A percentile compares a stretch with the other conserved stretches of the same genome.
Conservation (phyloP, 257 asterid genomes). For the Plantago elongata region DNA sequence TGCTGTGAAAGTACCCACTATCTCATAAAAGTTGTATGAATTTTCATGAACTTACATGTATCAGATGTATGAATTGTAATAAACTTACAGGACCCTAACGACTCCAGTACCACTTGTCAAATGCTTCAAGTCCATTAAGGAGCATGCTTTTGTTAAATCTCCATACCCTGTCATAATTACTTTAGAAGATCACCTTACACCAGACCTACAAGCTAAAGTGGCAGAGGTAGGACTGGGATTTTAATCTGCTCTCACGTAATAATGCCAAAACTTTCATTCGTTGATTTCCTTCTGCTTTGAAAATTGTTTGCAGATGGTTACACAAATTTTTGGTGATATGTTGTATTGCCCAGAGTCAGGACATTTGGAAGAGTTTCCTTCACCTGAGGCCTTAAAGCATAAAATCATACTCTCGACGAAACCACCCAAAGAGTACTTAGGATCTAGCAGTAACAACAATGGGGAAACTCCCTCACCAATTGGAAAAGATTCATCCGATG, state of each 20-base stretch:
- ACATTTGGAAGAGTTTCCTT: conserved; percentile 66
- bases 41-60: not conserved
- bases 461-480: conserved; percentile 36
- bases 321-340: conserved; percentile 79
- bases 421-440: conserved; percentile 89
- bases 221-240: conserved; percentile 53
- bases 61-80: conserved; percentile 8
- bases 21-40: too few relatives aligned
- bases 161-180: conserved; percentile 87
- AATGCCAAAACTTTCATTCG: not conserved
- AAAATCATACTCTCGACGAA: conserved; percentile 80
- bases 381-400: conserved; percentile 69
- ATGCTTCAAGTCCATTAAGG: conserved; percentile 69
- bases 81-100: conserved; percentile 72
- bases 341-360: conserved; percentile 61
- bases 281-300: conserved; percentile 2
- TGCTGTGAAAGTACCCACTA: too few relatives aligned
- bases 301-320: conserved; percentile 51
- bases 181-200: conserved; percentile 89
- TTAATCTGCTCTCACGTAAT: not conserved
- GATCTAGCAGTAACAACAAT: conserved; percentile 33
- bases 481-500: conserved; percentile 49
- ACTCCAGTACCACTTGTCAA: conserved; percentile 69
- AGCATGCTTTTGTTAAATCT: conserved; percentile 76
- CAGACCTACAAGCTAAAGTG: conserved; percentile 84